Percentiles rank a stretch among this genome's conserved stretches.
Evolutionary conservation across 2,329 filamentous ascomycete genomes (phyloP).

Genomic region (Ambrosiella xylebori): DNA sequence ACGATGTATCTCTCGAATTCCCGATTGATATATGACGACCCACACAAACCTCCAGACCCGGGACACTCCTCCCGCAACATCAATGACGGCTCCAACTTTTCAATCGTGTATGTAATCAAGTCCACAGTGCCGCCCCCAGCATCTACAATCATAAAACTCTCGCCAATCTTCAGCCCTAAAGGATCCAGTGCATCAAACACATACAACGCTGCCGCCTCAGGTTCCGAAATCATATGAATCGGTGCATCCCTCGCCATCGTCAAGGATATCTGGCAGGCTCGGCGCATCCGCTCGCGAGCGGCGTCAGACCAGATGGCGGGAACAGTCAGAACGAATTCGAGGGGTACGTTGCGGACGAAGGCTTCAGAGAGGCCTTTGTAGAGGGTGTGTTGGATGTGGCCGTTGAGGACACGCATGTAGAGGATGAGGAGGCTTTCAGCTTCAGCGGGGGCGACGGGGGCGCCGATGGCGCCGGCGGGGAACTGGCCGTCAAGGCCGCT

Average conservation of each 20-base stretch:
- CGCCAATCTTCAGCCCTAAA: constrained; percentile 25
- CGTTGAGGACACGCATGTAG: constrained; percentile 31
- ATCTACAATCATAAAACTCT: constrained; percentile 35
- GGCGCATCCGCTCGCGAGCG: constrained; percentile 32
- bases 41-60: constrained; percentile 32
- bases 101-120: constrained; percentile 35
- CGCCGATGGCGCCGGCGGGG: neutral
- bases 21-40: constrained; percentile 32
- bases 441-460: constrained; percentile 12
- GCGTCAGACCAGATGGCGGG: constrained; percentile 41
- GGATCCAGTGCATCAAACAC: constrained; percentile 27
- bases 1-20: constrained; percentile 29
- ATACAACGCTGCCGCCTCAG: constrained; percentile 35
- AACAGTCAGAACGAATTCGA: constrained; percentile 39
- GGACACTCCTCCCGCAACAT: constrained; percentile 31
- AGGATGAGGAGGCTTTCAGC: constrained; percentile 28
- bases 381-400: constrained; percentile 30
- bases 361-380: constrained; percentile 25
- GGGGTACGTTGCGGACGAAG: constrained; percentile 26
- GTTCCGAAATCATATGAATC: constrained; percentile 32
- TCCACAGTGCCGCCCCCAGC: constrained; percentile 38
- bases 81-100: constrained; percentile 25
- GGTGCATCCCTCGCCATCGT: constrained; percentile 20
- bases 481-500: neutral
- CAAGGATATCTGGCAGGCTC: constrained; percentile 21